phyloP scores from a whole-genome alignment of 2,329 filamentous ascomycete genomes.

The Nannizziopsis barbatae region DNA sequence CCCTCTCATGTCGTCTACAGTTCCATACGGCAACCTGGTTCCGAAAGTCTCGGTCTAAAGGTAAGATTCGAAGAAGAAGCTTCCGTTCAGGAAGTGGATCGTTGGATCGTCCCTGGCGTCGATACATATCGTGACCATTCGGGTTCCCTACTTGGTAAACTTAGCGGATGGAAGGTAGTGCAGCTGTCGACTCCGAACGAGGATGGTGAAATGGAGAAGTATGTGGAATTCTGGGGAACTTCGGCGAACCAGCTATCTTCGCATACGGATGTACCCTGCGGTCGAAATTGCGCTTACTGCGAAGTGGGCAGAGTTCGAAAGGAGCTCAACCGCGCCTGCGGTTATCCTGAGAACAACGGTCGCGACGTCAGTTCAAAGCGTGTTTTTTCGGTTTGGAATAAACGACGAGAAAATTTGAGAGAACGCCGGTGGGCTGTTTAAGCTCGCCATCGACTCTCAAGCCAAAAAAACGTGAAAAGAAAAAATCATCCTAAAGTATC shows the following conservation, averaged over 20 bases:
- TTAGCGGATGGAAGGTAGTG: slow-evolving; percentile 17
- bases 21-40: too few relatives aligned
- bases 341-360: slow-evolving; percentile 2
- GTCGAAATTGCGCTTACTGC: slow-evolving; percentile 14
- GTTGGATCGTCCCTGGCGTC: slow-evolving; percentile 19
- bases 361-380: slow-evolving; percentile 1
- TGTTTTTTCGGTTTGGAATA: slow-evolving; percentile 14
- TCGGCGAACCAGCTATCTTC: slow-evolving; percentile 9
- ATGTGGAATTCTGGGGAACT: slow-evolving; percentile 16
- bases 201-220: slow-evolving; percentile 18
- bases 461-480: slow-evolving; percentile 10
- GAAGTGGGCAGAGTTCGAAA: slow-evolving; percentile 11
- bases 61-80: too few relatives aligned
- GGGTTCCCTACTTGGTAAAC: slow-evolving; percentile 11
- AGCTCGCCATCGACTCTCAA: slow-evolving; percentile 3
- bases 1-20: not conserved
- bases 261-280: slow-evolving; percentile 10
- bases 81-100: slow-evolving; percentile 17
- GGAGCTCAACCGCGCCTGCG: slow-evolving; percentile 1
- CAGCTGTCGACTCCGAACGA: slow-evolving; percentile 20
- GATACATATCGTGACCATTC: slow-evolving; percentile 14
- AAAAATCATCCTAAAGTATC: slow-evolving; percentile 19
- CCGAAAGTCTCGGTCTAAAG: too few relatives aligned
- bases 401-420: slow-evolving; percentile 13
- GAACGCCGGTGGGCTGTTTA: slow-evolving; percentile 5